A percentile compares a stretch with the other conserved stretches of the same genome.
These are phyloP conservation scores for Niveomyces coronatus DNA, from an alignment of 2,329 filamentous ascomycete genomes.

Conservation along the genomic window DNA sequence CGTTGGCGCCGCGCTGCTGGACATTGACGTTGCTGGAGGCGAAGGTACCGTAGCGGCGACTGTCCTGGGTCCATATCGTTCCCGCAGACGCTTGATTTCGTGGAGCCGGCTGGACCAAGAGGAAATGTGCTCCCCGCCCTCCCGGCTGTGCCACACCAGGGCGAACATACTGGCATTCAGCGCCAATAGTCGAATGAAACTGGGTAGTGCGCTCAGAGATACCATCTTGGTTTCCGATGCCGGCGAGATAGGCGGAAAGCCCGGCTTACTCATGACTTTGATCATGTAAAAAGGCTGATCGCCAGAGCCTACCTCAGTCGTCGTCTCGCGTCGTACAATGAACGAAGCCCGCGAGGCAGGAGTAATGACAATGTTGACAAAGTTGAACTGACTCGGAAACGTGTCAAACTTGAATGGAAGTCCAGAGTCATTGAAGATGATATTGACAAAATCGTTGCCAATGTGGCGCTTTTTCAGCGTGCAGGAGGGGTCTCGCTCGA, in stretches of 20 bases:
- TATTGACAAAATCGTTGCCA: constrained; percentile 96
- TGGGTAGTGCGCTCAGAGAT: constrained; percentile 68
- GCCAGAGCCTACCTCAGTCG: constrained; percentile 25
- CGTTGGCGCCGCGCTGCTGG: constrained; percentile 11
- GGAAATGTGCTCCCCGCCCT: constrained; percentile 73
- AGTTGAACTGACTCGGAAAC: constrained; percentile 92
- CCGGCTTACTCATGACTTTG: constrained; percentile 76
- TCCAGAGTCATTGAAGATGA: constrained; percentile 97
- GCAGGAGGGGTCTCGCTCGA: constrained; percentile 63
- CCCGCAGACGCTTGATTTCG: constrained; percentile 73
- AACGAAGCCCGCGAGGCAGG: constrained; percentile 74
- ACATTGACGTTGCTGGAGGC: constrained; percentile 18
- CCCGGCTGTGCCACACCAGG: constrained; percentile 71
- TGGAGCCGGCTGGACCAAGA: constrained; percentile 82
- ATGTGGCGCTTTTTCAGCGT: constrained; percentile 89
- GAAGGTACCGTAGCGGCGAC: constrained; percentile 13
- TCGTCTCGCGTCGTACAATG: constrained; percentile 47
- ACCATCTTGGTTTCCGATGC: constrained; percentile 85
- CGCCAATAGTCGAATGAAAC: constrained; percentile 78
- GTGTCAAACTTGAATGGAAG: constrained; percentile 79
- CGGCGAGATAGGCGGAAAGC: constrained; percentile 85
- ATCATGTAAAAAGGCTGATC: constrained; percentile 73
- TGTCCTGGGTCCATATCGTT: constrained; percentile 47
- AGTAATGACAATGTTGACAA: constrained; percentile 91
- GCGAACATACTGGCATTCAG: constrained; percentile 92